Percentiles rank a stretch among this genome's conserved stretches.
Evolutionary conservation across 345 rosid species (phyloP).

Genomic region (Dovyalis caffra): DNA sequence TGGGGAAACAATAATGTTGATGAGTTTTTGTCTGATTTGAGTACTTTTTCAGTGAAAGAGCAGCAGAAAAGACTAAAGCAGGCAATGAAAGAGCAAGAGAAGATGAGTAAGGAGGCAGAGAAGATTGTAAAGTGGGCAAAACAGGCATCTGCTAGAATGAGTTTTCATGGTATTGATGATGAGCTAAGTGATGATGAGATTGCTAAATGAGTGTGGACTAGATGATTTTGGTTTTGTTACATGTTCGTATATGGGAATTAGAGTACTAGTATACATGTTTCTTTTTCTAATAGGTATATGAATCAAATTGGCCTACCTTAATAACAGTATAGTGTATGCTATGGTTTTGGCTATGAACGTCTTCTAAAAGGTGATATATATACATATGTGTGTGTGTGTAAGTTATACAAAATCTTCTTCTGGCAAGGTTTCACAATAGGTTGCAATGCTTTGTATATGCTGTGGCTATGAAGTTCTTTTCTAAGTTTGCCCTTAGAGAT

Average conservation of each 20-base stretch:
- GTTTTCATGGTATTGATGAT: constrained; percentile 23
- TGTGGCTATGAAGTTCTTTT: no score
- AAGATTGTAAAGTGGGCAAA: constrained; percentile 62
- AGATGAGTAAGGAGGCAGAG: constrained; percentile 61
- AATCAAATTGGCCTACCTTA: no score
- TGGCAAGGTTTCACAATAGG: no score
- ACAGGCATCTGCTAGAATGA: constrained; percentile 54
- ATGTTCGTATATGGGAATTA: background rate
- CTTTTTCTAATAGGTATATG: no score
- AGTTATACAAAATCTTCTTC: no score
- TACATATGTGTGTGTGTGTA: no score
- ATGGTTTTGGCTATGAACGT: no score
- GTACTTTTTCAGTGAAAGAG: constrained; percentile 51
- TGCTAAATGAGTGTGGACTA: background rate
- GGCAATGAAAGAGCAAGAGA: constrained; percentile 66
- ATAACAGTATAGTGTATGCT: no score
- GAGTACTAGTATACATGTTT: no score
- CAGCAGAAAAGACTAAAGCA: constrained; percentile 51
- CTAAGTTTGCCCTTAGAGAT: no score
- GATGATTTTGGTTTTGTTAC: background rate
- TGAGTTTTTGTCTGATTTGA: constrained; percentile 48
- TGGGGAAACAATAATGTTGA: constrained; percentile 32
- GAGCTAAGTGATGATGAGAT: constrained; percentile 35
- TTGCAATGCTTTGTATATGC: no score
- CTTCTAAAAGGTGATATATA: no score